phyloP scores from a whole-genome alignment of 139 green algal genomes.

The Micractinium conductrix region DNA sequence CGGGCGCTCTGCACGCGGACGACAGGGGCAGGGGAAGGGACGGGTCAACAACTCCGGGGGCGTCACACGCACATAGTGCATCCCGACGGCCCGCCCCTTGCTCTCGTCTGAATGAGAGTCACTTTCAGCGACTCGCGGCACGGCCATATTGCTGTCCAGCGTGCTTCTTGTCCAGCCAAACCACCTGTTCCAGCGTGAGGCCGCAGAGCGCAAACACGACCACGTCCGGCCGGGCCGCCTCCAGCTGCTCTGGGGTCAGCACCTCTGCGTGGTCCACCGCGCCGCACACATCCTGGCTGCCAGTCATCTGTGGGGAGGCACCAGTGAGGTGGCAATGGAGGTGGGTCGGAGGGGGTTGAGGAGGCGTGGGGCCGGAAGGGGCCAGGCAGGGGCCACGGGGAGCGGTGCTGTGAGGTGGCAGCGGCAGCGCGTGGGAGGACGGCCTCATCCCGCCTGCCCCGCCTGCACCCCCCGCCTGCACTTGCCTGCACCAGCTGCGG shows the following conservation, averaged over 20 bases:
- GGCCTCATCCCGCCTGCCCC: not conserved
- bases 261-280: constrained; percentile 17
- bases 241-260: constrained; percentile 37
- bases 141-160: too few relatives aligned
- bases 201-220: constrained; percentile 75
- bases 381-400: too few relatives aligned
- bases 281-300: constrained; percentile 54
- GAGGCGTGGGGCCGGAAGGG: not conserved
- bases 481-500: constrained; percentile 56
- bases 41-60: too few relatives aligned
- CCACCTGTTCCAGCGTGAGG: constrained; percentile 46
- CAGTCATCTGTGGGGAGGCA: constrained; percentile 38
- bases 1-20: constrained; percentile 7
- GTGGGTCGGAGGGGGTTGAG: not conserved
- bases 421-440: not conserved
- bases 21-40: too few relatives aligned
- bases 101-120: too few relatives aligned
- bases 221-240: constrained; percentile 47
- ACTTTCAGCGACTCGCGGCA: too few relatives aligned
- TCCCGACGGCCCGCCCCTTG: too few relatives aligned
- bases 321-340: not conserved
- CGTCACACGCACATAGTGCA: too few relatives aligned
- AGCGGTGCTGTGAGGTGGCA: not conserved
- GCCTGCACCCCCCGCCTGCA: too few relatives aligned
- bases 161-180: too few relatives aligned